These are phyloP conservation scores for Tritrichomonas musculus DNA, from an alignment of 208 protist species.

Conservation along the genomic window DNA sequence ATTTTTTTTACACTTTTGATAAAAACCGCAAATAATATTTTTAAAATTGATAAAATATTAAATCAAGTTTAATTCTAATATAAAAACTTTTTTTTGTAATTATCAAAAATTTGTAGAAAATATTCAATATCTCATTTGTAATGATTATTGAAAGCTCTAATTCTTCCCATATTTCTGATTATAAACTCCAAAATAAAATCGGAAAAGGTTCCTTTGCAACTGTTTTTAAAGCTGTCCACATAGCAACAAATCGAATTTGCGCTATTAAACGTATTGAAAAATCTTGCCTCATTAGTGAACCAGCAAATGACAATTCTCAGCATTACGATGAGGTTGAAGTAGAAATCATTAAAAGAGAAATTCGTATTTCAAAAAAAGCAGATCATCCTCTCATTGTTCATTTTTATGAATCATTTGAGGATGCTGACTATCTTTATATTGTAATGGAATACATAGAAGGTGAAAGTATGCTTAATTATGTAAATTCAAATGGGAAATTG, in stretches of 20 bases:
- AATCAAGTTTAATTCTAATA: too few relatives aligned
- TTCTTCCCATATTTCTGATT: too few relatives aligned
- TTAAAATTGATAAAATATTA: too few relatives aligned
- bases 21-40: too few relatives aligned
- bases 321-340: too few relatives aligned
- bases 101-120: too few relatives aligned
- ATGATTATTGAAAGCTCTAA: too few relatives aligned
- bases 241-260: background rate
- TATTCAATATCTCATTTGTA: too few relatives aligned
- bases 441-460: conserved; percentile 24
- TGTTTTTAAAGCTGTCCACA: background rate
- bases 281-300: background rate
- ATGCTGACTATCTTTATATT: background rate
- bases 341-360: background rate
- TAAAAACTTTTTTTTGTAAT: too few relatives aligned
- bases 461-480: conserved; percentile 33
- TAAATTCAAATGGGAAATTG: background rate
- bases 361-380: background rate
- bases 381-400: background rate
- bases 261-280: conserved; percentile 10
- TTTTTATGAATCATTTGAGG: background rate
- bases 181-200: background rate
- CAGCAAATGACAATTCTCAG: too few relatives aligned
- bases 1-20: too few relatives aligned
- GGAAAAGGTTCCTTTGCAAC: background rate